Conservation (phyloP, 805 yeast genomes). For the Pichia sporocuriosa region DNA sequence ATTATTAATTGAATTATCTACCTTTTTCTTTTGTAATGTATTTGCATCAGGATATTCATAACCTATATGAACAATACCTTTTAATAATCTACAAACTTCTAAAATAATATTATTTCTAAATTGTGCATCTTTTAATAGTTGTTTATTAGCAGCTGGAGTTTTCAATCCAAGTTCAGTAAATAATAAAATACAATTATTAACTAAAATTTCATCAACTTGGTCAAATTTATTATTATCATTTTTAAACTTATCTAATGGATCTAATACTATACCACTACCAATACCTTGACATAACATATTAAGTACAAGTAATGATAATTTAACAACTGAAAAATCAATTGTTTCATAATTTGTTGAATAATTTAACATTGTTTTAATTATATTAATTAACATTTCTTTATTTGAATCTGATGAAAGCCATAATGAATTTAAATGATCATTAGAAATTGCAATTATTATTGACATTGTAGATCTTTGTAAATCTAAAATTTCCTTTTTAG, state of each 20-base stretch:
- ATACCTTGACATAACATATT: conserved; percentile 55
- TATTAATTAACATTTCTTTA: conserved; percentile 48
- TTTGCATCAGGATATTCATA: conserved; percentile 26
- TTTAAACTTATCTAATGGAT: conserved; percentile 48
- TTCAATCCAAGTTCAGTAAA: conserved; percentile 79
- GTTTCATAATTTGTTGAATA: conserved; percentile 48
- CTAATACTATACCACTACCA: conserved; percentile 64
- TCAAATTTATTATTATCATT: conserved; percentile 43
- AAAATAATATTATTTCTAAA: conserved; percentile 57
- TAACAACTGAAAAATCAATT: conserved; percentile 61
- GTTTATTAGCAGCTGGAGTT: conserved; percentile 34
- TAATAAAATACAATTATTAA: conserved; percentile 59
- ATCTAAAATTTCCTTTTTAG: conserved; percentile 50
- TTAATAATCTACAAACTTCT: conserved; percentile 67
- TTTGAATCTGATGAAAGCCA: conserved; percentile 60
- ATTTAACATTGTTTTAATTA: conserved; percentile 57
- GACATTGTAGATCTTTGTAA: conserved; percentile 66
- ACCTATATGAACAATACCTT: conserved; percentile 43
- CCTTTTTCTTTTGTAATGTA: conserved; percentile 16
- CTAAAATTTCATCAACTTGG: conserved; percentile 63
- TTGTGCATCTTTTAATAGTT: conserved; percentile 70
- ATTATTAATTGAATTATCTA: conserved; percentile 1
- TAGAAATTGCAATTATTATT: conserved; percentile 59
- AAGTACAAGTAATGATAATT: conserved; percentile 62
- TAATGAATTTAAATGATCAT: conserved; percentile 74